Evolutionary conservation across 1,284 basidiomycete species (phyloP).

Genomic region (Cryptococcus wingfieldii): DNA sequence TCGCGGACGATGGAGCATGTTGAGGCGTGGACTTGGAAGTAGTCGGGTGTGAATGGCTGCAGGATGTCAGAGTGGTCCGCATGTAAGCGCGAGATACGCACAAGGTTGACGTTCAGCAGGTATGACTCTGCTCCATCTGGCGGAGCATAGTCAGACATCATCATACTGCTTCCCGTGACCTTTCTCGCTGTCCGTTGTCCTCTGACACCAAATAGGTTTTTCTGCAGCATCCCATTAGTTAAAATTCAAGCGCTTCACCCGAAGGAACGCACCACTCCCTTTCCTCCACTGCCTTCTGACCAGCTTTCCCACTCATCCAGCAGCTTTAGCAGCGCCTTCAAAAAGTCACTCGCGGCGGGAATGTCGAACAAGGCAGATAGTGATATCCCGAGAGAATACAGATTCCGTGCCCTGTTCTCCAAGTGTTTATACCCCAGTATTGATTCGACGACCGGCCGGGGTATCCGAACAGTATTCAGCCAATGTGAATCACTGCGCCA

Average conservation of each 20-base stretch:
- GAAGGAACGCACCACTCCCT: slow-evolving; percentile 38
- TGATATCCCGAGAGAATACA: slow-evolving; percentile 50
- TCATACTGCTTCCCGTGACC: slow-evolving; percentile 9
- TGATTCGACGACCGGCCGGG: slow-evolving; percentile 32
- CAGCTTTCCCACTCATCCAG: slow-evolving; percentile 51
- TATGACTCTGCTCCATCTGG: slow-evolving; percentile 32
- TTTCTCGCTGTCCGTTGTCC: slow-evolving; percentile 20
- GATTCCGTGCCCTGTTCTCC: slow-evolving; percentile 42
- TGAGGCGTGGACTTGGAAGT: slow-evolving; percentile 51
- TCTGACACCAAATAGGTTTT: slow-evolving; percentile 31
- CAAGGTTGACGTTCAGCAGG: slow-evolving; percentile 49
- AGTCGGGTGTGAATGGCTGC: slow-evolving; percentile 53
- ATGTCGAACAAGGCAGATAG: slow-evolving; percentile 51
- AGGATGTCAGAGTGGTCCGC: background rate
- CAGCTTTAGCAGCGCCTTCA: slow-evolving; percentile 45
- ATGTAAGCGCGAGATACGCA: slow-evolving; percentile 20
- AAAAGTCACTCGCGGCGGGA: slow-evolving; percentile 42
- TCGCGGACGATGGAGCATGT: slow-evolving; percentile 52
- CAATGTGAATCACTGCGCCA: slow-evolving; percentile 38
- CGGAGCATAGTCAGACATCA: slow-evolving; percentile 14
- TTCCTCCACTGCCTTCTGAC: slow-evolving; percentile 41
- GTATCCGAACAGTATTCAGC: slow-evolving; percentile 46
- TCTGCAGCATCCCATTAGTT: slow-evolving; percentile 18
- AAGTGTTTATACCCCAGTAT: slow-evolving; percentile 37
- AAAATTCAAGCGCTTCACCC: background rate